These are phyloP conservation scores for Tetraselmis striata DNA, from an alignment of 139 green algal species.

Conservation along the genomic window DNA sequence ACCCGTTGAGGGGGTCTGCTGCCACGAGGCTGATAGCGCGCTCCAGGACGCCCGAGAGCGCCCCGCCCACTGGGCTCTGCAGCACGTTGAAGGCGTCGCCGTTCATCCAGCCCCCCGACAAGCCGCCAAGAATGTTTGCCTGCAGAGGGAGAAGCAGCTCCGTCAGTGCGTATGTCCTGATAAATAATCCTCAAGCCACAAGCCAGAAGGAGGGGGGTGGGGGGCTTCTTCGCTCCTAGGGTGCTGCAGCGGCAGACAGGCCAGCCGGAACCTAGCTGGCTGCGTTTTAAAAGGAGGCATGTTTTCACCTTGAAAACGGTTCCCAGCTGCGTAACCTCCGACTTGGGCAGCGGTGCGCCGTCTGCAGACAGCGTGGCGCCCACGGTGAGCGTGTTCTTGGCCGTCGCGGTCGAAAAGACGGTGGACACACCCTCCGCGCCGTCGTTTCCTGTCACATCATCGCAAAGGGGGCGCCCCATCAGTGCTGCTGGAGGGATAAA, in stretches of 20 bases:
- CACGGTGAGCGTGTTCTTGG: conserved; percentile 80
- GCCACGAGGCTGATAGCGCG: conserved; percentile 1
- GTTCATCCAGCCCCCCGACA: neutral
- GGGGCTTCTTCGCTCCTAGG: too few species aligned
- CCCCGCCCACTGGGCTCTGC: neutral
- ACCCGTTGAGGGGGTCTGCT: conserved; percentile 1
- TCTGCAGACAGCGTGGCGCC: conserved; percentile 52
- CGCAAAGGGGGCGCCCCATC: too few species aligned
- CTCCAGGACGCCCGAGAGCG: neutral
- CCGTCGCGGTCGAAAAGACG: conserved; percentile 65
- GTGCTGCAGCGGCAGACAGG: too few species aligned
- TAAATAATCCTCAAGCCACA: too few species aligned
- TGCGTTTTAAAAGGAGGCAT: too few species aligned
- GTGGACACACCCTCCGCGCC: conserved; percentile 28
- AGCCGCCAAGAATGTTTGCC: neutral
- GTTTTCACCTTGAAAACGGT: neutral
- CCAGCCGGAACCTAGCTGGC: too few species aligned
- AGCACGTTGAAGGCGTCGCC: neutral
- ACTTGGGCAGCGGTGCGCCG: neutral
- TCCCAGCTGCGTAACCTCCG: neutral
- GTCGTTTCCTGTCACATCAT: conserved; percentile 2
- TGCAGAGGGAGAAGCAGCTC: too few species aligned
- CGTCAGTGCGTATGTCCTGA: too few species aligned
- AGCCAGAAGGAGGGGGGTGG: too few species aligned
- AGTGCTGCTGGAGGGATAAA: too few species aligned